Evolutionary conservation across 768 basidiomycete species (phyloP), one percentile per base, ranked within the genome.

Genomic region (Cystofilobasidium macerans): DNA sequence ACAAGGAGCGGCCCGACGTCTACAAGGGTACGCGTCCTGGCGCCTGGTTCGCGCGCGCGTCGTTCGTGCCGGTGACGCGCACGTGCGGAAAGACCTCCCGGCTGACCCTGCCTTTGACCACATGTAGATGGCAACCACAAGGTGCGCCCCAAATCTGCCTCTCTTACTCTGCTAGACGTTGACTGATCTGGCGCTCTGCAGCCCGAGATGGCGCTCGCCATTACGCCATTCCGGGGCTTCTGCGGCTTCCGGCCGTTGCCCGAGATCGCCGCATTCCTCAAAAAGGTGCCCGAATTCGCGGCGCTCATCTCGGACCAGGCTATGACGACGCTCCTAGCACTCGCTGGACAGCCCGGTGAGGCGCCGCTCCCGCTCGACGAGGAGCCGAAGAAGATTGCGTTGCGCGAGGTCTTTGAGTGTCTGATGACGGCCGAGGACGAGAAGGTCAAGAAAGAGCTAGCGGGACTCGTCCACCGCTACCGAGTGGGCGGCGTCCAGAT

Each of bases 191-290:
- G 59, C 12, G 38, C 18, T 28, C 40, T 20, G 3, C 70, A 78
- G 77, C 95, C 95, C 2, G 95, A 99, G 75, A 94, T 99, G 89
- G 91, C 93, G n/a, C 81, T 99, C 42, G 95, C 95, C 0, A 77
- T 99, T 67, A 93, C 93, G 0, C 83, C 85, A 18, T 98, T 98
- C 80, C 79, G 79, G 43, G 95, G 88, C 1, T 79, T 98, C 72
- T 94, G 93, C 74, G 94, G 94, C 48, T 99, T 98, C 79, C 82
- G 86, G 22, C 94, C 94, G 6, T 82, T 91, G 1, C 72, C 79
- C 0, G 77, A 81, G 57, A 88, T 99, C 74, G 84, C 85, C 22
- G 75, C 78, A 22, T 82, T 83, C 77, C 81, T 99, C 69, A 72
- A 76, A 40, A 73, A 76, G 51, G 86, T 88, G 0, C 86, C 88